These are phyloP conservation scores for Cryptosporidium baileyi DNA, from an alignment of 169 alveolate species.

Conservation along the genomic window DNA sequence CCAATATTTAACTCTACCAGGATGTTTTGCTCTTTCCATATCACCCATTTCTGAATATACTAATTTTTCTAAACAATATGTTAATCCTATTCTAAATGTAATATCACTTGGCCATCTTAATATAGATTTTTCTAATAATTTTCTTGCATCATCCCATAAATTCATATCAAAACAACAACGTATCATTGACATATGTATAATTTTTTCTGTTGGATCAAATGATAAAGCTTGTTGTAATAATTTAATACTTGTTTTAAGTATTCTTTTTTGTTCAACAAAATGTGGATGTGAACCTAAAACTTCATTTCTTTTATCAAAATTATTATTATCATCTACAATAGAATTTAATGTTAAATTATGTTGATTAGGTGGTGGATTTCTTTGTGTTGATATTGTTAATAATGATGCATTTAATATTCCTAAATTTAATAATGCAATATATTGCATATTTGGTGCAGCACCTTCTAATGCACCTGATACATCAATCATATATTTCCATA, in stretches of 20 bases:
- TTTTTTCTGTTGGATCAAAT: conserved; percentile 61
- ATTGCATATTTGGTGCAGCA: conserved; percentile 43
- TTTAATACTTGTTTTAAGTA: conserved; percentile 24
- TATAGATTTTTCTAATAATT: conserved; percentile 28
- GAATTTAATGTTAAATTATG: conserved; percentile 50
- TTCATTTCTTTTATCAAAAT: conserved; percentile 10
- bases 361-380: conserved; percentile 55
- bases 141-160: conserved; percentile 68
- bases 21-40: conserved; percentile 69
- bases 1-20: conserved; percentile 67
- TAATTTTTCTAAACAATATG: conserved; percentile 45
- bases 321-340: conserved; percentile 28
- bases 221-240: conserved; percentile 41
- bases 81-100: conserved; percentile 46
- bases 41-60: conserved; percentile 68
- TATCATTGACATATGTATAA: conserved; percentile 17
- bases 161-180: conserved; percentile 67
- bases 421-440: conserved; percentile 27
- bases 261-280: conserved; percentile 33
- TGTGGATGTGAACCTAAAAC: conserved; percentile 60
- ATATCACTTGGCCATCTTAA: conserved; percentile 63
- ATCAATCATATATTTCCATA: conserved; percentile 59
- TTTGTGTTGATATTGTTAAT: conserved; percentile 31
- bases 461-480: conserved; percentile 45
- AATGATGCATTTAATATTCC: conserved; percentile 41